phyloP scores from a whole-genome alignment of 2,329 filamentous ascomycete species.

The Penicillium corylophilum region DNA sequence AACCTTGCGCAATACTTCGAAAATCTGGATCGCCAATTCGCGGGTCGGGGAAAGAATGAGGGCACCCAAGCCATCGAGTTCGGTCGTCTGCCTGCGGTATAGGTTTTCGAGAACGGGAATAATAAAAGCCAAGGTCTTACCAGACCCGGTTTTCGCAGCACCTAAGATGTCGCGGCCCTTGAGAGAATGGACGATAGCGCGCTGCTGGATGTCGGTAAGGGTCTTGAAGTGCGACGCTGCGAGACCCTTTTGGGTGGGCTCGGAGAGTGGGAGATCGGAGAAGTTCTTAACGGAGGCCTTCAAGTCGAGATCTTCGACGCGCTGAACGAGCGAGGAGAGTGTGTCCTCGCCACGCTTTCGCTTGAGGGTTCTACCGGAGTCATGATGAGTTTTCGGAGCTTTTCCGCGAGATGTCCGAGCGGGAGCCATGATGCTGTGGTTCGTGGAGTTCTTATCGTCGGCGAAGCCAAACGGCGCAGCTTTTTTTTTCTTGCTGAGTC shows the following conservation, averaged over 20 bases:
- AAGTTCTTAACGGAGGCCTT: slow-evolving; percentile 64
- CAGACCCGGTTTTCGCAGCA: slow-evolving; percentile 91
- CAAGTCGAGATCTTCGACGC: slow-evolving; percentile 47
- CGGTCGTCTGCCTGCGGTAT: slow-evolving; percentile 84
- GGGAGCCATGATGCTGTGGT: slow-evolving; percentile 34
- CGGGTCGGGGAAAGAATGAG: slow-evolving; percentile 91
- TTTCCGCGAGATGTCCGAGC: slow-evolving; percentile 29
- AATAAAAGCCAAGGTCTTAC: slow-evolving; percentile 92
- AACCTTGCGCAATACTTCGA: slow-evolving; percentile 87
- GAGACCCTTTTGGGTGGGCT: slow-evolving; percentile 74
- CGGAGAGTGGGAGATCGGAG: slow-evolving; percentile 79
- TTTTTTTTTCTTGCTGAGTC: slow-evolving; percentile 41
- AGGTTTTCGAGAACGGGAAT: slow-evolving; percentile 90
- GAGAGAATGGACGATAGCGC: slow-evolving; percentile 82
- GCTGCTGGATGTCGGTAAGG: slow-evolving; percentile 86
- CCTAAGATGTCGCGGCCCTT: slow-evolving; percentile 86
- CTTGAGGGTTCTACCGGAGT: slow-evolving; percentile 39
- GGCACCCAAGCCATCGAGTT: slow-evolving; percentile 86
- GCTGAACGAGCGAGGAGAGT: slow-evolving; percentile 41
- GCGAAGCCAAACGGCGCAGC: slow-evolving; percentile 15
- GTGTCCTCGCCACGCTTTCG: slow-evolving; percentile 49
- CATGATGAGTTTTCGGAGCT: slow-evolving; percentile 26
- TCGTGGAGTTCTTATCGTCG: slow-evolving; percentile 18
- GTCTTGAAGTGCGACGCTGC: slow-evolving; percentile 84
- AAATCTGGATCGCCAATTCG: slow-evolving; percentile 94